Percentiles rank a stretch among this genome's conserved stretches.
Evolutionary conservation across 129 eudicot genomes (phyloP).

Genomic region (Cynara cardunculus): DNA sequence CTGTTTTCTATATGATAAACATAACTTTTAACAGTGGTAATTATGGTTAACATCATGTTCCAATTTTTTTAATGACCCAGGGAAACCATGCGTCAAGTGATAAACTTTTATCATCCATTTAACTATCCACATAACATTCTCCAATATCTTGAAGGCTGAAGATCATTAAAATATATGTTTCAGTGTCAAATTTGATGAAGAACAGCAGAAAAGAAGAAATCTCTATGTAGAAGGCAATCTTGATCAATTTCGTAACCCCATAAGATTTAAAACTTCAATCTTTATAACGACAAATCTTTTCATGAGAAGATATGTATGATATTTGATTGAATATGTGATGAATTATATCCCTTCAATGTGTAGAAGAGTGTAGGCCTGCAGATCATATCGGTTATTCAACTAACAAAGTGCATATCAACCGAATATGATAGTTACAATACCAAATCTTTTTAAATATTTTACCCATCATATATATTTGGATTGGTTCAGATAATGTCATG

Average conservation of each 20-base stretch:
- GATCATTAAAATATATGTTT: background rate
- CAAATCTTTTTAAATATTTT: no score
- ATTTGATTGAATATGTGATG: background rate
- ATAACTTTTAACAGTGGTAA: background rate
- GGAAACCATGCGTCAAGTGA: background rate
- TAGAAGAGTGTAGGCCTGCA: background rate
- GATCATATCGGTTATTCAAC: background rate
- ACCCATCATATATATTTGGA: background rate
- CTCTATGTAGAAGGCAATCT: background rate
- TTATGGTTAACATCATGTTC: conserved; percentile 5
- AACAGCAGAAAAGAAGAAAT: background rate
- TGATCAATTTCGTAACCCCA: background rate
- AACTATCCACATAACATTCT: background rate
- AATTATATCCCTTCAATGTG: no score
- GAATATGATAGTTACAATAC: background rate
- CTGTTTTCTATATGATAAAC: conserved; percentile 10
- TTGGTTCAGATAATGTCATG: conserved; percentile 1
- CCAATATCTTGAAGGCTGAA: background rate
- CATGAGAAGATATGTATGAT: background rate
- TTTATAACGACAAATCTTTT: background rate
- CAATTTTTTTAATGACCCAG: background rate
- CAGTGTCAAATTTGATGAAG: background rate
- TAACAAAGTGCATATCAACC: background rate
- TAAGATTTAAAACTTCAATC: background rate
- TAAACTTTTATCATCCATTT: background rate